Conservation (phyloP, 768 basidiomycete species). For the Psilocybe tampanensis region DNA sequence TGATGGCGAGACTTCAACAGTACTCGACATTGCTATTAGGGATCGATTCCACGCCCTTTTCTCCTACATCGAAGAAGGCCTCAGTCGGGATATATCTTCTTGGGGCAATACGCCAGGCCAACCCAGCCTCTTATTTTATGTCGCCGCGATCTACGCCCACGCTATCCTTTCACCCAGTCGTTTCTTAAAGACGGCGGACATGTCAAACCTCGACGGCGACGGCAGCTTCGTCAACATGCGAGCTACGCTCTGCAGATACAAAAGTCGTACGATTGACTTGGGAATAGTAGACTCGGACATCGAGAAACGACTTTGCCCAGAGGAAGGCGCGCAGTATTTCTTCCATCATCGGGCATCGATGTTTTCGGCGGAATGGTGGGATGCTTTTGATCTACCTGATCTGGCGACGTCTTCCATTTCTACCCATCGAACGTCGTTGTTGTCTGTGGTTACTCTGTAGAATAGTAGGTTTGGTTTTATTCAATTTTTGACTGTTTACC, state of each 20-base stretch:
- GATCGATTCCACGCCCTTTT: not conserved
- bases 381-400: not conserved
- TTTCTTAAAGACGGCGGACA: not conserved
- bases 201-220: not conserved
- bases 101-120: not conserved
- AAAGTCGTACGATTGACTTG: not conserved
- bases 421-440: not conserved
- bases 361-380: conserved; percentile 1
- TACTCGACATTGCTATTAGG: not conserved
- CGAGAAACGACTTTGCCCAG: not conserved
- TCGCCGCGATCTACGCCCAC: not conserved
- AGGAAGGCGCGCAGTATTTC: not conserved
- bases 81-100: not conserved
- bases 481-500: not conserved
- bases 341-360: not conserved
- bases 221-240: not conserved
- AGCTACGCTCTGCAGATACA: not conserved
- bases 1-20: not conserved
- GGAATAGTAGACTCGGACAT: not conserved
- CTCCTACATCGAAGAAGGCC: too few relatives aligned
- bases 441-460: not conserved
- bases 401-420: not conserved
- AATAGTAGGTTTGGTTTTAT: too few relatives aligned
- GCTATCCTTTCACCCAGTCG: not conserved
- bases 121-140: not conserved